Base-by-base conservation (phyloP, 208 protist genomes). In the Leishmania tropica region DNA sequence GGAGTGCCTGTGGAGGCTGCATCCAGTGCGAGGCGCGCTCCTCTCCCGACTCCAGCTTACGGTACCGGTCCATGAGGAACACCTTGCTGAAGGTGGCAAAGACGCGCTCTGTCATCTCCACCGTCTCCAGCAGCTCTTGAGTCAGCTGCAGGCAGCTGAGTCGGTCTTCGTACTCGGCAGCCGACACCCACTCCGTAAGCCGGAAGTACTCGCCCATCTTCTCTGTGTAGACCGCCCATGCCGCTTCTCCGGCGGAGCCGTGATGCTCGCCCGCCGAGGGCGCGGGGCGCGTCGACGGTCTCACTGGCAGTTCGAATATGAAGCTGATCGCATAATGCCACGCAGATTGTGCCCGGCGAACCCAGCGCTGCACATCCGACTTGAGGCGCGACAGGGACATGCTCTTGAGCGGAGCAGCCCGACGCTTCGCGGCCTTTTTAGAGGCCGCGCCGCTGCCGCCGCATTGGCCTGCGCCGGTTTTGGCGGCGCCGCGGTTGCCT, bases 141-240 rank as follows among this genome's bases (percentile, higher is more conserved):
- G 87, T 81, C 28, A 96, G 73, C 17, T 45, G 64, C 5, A 88
- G 48, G 77, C 94, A 97, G 42, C 58, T 76, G 42, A 85, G 81
- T 51, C 94, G 90, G 74, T 96, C 90, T 67, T 86, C 75, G 28
- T 77, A 70, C 64, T 97, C 94, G 19, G 86, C 90, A 7, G 53
- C 37, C 21, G 79, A 64, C n/a, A 97, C 85, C 70, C 83, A 77
- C 81, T 95, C 81, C n/a, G 73, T 76, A 11, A 96, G 81, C 72
- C 85, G 74, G 75, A 90, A 89, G 17, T 83, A 77, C 15, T 87
- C 86, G 48, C 85, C 48, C 31, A 97, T 78, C 24, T 79, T 42
- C 83, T 97, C 92, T 3, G 75, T 87, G 80, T 97, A 97, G 3
- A 80, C 81, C 64, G 83, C 79, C 79, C 75, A 80, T 19, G 11